Evolutionary conservation across 2,329 filamentous ascomycete species (phyloP).

Genomic region (Epicoccum nigrum): DNA sequence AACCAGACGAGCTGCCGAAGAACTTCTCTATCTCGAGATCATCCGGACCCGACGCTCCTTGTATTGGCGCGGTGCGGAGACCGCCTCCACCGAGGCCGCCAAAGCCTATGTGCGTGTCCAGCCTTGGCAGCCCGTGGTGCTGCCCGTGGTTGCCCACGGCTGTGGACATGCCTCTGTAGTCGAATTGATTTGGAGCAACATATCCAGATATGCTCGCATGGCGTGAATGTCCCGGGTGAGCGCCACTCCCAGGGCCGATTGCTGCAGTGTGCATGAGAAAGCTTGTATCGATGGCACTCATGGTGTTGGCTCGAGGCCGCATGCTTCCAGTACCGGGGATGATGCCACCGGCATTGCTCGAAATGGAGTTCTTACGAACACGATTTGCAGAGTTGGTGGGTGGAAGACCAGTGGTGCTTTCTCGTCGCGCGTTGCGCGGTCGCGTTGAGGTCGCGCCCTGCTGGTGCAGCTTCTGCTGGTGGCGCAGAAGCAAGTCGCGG

Average conservation of each 20-base stretch:
- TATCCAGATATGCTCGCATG: constrained; percentile 77
- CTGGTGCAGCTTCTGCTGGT: constrained; percentile 98
- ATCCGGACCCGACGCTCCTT: constrained; percentile 63
- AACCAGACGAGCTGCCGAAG: constrained; percentile 64
- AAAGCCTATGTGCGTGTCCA: constrained; percentile 79
- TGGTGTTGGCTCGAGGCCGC: constrained; percentile 92
- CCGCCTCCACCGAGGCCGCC: constrained; percentile 70
- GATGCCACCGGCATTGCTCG: constrained; percentile 59
- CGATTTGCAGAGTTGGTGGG: constrained; percentile 69
- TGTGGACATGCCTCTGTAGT: constrained; percentile 75
- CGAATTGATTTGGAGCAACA: constrained; percentile 60
- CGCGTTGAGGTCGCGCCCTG: constrained; percentile 85
- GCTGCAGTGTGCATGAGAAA: constrained; percentile 66
- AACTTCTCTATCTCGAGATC: constrained; percentile 72
- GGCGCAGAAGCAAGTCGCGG: constrained; percentile 85
- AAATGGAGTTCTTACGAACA: constrained; percentile 91
- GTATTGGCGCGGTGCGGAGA: constrained; percentile 73
- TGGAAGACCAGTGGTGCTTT: constrained; percentile 79
- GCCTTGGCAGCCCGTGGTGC: constrained; percentile 74
- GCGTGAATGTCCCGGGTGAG: constrained; percentile 65
- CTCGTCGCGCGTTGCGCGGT: constrained; percentile 80
- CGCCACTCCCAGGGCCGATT: constrained; percentile 56
- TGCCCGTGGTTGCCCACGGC: constrained; percentile 70
- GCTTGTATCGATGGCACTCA: constrained; percentile 82
- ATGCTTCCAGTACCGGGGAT: constrained; percentile 64